Conservation (phyloP, 1,284 basidiomycete genomes). For the Sporisorium graminicola region DNA sequence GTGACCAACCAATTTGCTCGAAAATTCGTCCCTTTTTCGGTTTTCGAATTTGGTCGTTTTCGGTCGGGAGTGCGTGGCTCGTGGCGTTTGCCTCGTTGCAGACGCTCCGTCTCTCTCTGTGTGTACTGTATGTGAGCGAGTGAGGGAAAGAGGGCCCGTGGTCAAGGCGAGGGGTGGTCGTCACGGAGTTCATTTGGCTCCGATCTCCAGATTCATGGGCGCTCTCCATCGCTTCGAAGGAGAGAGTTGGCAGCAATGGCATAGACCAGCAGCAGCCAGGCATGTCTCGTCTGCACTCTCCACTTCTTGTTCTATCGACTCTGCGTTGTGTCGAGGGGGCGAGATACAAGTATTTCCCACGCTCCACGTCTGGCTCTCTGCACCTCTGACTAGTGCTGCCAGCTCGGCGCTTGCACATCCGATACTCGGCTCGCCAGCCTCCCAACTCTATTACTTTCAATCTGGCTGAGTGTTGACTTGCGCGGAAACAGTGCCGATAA, state of each 20-base stretch:
- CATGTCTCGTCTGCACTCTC: not conserved
- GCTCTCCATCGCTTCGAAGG: not conserved
- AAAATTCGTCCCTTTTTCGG: not conserved
- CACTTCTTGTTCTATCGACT: not conserved
- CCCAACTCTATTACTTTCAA: no score
- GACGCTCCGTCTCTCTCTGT: no score
- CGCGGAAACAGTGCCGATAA: no score
- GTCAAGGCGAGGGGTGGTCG: not conserved
- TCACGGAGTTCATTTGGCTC: not conserved
- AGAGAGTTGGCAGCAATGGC: not conserved
- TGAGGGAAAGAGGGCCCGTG: not conserved
- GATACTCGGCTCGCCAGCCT: not conserved
- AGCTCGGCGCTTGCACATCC: not conserved
- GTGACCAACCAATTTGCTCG: no score
- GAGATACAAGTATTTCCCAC: no score
- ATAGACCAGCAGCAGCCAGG: no score
- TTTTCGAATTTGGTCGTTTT: slow-evolving; percentile 2
- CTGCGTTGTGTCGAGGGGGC: no score
- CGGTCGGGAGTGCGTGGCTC: not conserved
- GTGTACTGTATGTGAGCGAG: not conserved
- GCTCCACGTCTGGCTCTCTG: no score
- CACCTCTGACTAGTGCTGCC: not conserved
- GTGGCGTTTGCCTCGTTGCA: not conserved
- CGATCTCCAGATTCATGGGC: slow-evolving; percentile 3
- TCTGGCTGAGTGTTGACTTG: no score